Evolutionary conservation across 2,329 filamentous ascomycete species (phyloP), one percentile per base, ranked within the genome.

Genomic region (Botrytis pseudocinerea): DNA sequence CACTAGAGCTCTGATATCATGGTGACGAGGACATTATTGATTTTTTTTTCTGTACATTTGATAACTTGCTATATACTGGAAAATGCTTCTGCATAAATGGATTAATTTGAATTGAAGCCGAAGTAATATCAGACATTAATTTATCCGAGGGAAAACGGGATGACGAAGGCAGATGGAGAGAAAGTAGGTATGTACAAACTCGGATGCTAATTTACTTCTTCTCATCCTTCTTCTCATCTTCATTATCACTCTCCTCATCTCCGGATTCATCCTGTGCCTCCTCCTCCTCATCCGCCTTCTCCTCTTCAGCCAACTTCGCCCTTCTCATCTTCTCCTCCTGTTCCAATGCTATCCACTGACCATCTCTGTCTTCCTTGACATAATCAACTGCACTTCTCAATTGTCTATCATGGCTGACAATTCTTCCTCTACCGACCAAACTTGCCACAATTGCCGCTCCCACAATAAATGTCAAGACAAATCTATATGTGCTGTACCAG

Each of bases 401-500:
- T 75, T 80, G 74, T 74, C 81, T 12, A 64, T 78, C 77, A 22
- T 72, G 57, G 6, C 65, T 71, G 32, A 78, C 71, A 60, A 81
- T 80, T 84, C 95, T 92, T 79, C 94, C 92, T 75, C 95, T 90
- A 59, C 93, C 94, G 75, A 98, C 88, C 77, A 98, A 85, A 76
- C 89, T 95, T 77, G 93, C 84, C 60, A 96, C 90, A 77, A 98
- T 95, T 75, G 92, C 91, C 61, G 89, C 85, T 57, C 95, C 95
- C 42, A 97, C 95, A 74, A 98, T 88, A 81, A 95, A 95, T 2
- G 95, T 98, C 78, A 98, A 86, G 14, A 97, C 91, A 82, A 97
- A 98, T 48, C 95, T 93, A 85, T 98, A 98, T 68, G 91, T 92
- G 74, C 87, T 88, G 82, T 97, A 98, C 95, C 95, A 98, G 54